These are phyloP conservation scores for Rhizopogon hawkerae DNA, from an alignment of 1,284 basidiomycete species.

Conservation along the genomic window DNA sequence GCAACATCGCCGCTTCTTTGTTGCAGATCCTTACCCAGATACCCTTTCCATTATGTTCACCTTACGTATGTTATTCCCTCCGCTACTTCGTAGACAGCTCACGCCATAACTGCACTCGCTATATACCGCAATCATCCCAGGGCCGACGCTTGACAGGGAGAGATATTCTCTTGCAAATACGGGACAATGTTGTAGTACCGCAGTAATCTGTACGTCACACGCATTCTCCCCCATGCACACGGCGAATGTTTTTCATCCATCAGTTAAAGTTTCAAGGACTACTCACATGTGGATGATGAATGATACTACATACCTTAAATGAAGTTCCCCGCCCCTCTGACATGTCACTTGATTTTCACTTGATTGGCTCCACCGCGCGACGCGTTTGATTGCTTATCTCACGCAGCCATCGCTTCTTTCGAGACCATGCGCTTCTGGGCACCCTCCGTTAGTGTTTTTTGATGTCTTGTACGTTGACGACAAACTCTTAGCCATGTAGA, in stretches of 20 bases:
- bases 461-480: not conserved
- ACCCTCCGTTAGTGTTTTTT: not conserved
- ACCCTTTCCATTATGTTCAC: not conserved
- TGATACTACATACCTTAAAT: not conserved
- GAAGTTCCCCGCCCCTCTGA: not conserved
- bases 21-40: not conserved
- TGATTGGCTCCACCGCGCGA: not conserved
- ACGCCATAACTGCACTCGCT: not conserved
- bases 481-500: not conserved
- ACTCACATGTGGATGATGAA: not conserved
- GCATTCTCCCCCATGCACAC: not conserved
- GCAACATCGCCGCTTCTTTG: not conserved
- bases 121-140: not conserved
- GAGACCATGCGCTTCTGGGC: not conserved
- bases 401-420: not conserved
- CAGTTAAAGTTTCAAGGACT: not conserved
- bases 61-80: slow-evolving; percentile 2
- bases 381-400: not conserved
- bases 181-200: not conserved
- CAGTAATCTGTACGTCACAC: not conserved
- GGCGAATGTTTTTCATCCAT: not conserved
- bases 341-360: not conserved
- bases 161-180: not conserved
- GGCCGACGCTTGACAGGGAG: not conserved
- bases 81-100: not conserved